Percentiles rank a stretch among this genome's conserved stretches.
These are phyloP conservation scores for Pinus taeda DNA, from an alignment of 75 land plant species.

Conservation along the genomic window DNA sequence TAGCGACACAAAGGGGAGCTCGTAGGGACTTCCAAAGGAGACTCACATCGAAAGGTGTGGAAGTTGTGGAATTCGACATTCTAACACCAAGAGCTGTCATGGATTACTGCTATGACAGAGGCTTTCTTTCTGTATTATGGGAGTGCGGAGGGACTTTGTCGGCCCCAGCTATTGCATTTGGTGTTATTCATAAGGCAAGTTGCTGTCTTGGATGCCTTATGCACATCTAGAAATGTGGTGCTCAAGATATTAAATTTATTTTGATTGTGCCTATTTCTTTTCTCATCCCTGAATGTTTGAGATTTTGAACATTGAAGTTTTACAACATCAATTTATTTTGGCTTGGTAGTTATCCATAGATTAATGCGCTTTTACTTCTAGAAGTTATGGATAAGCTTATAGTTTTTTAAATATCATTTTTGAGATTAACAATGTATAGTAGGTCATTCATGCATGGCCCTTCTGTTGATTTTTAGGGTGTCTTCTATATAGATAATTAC, in stretches of 20 bases:
- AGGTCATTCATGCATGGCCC: too few relatives aligned
- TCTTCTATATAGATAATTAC: too few relatives aligned
- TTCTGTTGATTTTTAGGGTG: too few relatives aligned
- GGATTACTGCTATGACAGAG: slow-evolving; percentile 93
- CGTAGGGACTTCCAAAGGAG: slow-evolving; percentile 70
- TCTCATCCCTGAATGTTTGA: not conserved
- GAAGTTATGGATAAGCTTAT: not conserved
- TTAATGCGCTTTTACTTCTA: not conserved
- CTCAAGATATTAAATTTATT: not conserved
- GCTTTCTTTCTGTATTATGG: slow-evolving; percentile 89
- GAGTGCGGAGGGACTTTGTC: slow-evolving; percentile 95
- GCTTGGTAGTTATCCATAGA: too few relatives aligned
- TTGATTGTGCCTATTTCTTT: not conserved
- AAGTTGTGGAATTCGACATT: slow-evolving; percentile 96
- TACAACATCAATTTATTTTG: not conserved
- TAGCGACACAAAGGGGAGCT: slow-evolving; percentile 93
- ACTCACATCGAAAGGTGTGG: slow-evolving; percentile 84
- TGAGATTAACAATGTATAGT: too few relatives aligned
- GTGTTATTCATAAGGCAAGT: slow-evolving; percentile 91
- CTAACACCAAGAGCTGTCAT: slow-evolving; percentile 86
- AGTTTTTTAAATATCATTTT: not conserved
- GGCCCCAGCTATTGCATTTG: slow-evolving; percentile 86
- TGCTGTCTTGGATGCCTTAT: not conserved
- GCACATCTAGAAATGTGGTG: not conserved
- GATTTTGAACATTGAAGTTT: not conserved